Conservation (phyloP, 2,329 filamentous ascomycete genomes). For the Fusarium algeriense region DNA sequence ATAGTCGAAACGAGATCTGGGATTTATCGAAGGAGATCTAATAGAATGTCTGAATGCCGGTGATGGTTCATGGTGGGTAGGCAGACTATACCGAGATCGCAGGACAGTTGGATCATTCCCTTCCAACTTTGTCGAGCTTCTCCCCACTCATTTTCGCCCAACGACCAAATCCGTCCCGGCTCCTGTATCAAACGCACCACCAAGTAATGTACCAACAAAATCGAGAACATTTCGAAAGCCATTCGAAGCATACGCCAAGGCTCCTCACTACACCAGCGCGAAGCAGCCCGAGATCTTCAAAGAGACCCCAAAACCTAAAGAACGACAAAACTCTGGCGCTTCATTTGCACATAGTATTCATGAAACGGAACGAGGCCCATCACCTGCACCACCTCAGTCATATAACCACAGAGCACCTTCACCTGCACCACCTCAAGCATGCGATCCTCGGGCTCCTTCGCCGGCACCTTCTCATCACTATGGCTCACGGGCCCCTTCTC, state of each 20-base stretch:
- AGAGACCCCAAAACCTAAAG: slow-evolving; percentile 56
- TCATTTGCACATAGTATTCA: slow-evolving; percentile 50
- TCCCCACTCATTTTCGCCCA: slow-evolving; percentile 87
- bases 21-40: slow-evolving; percentile 96
- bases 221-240: slow-evolving; percentile 74
- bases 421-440: slow-evolving; percentile 5
- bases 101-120: slow-evolving; percentile 93
- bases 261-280: slow-evolving; percentile 73
- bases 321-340: slow-evolving; percentile 56
- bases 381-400: slow-evolving; percentile 41
- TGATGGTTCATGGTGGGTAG: slow-evolving; percentile 99
- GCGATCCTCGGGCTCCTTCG: slow-evolving; percentile 46
- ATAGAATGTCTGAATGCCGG: slow-evolving; percentile 99
- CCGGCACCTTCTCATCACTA: slow-evolving; percentile 50
- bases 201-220: slow-evolving; percentile 68
- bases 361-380: slow-evolving; percentile 43
- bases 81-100: slow-evolving; percentile 87
- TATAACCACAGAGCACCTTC: slow-evolving; percentile 40
- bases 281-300: slow-evolving; percentile 70
- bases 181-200: slow-evolving; percentile 66
- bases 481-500: slow-evolving; percentile 50
- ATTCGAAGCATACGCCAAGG: slow-evolving; percentile 75
- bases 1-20: slow-evolving; percentile 89
- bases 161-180: slow-evolving; percentile 72
- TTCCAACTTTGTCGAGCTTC: slow-evolving; percentile 95